Conservation (phyloP, 2,329 filamentous ascomycete genomes). For the Clonostachys sp. region DNA sequence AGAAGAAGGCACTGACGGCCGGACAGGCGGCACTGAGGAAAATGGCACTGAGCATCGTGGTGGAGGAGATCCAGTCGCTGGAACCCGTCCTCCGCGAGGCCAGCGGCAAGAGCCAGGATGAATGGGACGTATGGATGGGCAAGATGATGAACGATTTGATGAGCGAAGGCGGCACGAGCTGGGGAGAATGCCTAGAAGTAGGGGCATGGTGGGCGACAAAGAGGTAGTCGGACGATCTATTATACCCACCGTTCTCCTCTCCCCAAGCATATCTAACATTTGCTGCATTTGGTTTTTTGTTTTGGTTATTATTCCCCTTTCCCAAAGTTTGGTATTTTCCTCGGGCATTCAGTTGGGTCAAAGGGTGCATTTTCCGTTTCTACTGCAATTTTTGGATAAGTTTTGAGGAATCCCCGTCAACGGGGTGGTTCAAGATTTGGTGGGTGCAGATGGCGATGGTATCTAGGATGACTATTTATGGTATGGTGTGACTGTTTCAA, state of each 20-base stretch:
- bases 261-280: not conserved
- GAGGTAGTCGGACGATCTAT: conserved; percentile 10
- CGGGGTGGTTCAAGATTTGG: not conserved
- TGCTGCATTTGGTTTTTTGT: not conserved
- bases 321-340: not conserved
- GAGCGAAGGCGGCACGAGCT: conserved; percentile 68
- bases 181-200: conserved; percentile 77
- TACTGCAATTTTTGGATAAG: too few species aligned
- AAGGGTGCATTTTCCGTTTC: too few species aligned
- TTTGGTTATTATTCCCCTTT: not conserved
- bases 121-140: conserved; percentile 81
- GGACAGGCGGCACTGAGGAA: conserved; percentile 71
- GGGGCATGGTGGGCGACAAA: conserved; percentile 85
- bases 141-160: conserved; percentile 77
- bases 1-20: conserved; percentile 51
- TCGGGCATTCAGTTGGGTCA: too few species aligned
- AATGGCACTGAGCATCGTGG: conserved; percentile 74
- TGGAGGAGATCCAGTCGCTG: conserved; percentile 74
- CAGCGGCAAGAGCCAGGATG: conserved; percentile 76
- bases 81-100: conserved; percentile 73
- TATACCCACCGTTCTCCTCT: not conserved
- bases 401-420: too few species aligned
- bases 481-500: not conserved
- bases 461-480: not conserved
- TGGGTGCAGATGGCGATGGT: too few species aligned